Evolutionary conservation across 1,284 basidiomycete genomes (phyloP).

Genomic region (Moniliophthora roreri): DNA sequence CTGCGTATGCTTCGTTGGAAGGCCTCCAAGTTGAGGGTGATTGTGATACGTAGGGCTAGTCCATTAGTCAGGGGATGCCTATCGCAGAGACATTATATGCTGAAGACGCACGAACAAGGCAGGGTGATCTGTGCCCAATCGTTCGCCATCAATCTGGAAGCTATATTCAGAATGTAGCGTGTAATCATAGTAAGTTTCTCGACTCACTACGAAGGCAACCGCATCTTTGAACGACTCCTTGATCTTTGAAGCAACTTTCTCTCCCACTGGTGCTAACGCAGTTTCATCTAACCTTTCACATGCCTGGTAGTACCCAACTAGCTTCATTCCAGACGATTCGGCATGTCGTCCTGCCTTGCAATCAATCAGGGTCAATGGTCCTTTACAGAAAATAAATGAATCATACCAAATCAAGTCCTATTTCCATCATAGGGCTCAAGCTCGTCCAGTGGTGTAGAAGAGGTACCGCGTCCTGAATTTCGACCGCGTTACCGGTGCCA

Average conservation of each 20-base stretch:
- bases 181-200: slow-evolving; percentile 7
- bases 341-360: slow-evolving; percentile 58
- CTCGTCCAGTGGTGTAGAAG: slow-evolving; percentile 79
- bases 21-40: slow-evolving; percentile 46
- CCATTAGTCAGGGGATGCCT: not conserved
- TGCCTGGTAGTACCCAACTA: slow-evolving; percentile 77
- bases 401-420: slow-evolving; percentile 70
- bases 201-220: slow-evolving; percentile 61
- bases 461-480: slow-evolving; percentile 65
- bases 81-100: not conserved
- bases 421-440: slow-evolving; percentile 78
- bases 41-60: slow-evolving; percentile 48
- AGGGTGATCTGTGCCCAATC: slow-evolving; percentile 10
- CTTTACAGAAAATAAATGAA: not conserved
- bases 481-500: slow-evolving; percentile 32
- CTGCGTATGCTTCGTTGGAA: slow-evolving; percentile 28
- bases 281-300: slow-evolving; percentile 59
- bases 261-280: slow-evolving; percentile 61
- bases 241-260: slow-evolving; percentile 55
- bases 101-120: slow-evolving; percentile 8
- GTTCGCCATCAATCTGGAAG: slow-evolving; percentile 54
- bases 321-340: slow-evolving; percentile 40
- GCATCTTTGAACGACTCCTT: slow-evolving; percentile 52
- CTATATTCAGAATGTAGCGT: slow-evolving; percentile 5
- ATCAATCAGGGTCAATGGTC: slow-evolving; percentile 3